Conservation (phyloP, 257 asterid genomes). For the Lithospermum erythrorhizon region DNA sequence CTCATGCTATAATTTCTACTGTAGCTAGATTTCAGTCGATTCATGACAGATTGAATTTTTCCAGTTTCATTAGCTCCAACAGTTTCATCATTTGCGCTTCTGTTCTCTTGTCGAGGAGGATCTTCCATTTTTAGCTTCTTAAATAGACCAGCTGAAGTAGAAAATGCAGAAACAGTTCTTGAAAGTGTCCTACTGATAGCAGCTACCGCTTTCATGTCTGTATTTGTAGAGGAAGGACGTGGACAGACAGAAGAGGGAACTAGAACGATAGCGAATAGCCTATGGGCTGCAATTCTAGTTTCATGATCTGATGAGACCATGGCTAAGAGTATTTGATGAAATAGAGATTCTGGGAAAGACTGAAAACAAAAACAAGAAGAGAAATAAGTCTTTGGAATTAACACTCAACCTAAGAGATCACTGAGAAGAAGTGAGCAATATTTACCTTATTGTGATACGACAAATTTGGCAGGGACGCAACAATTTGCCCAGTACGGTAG, state of each 20-base stretch:
- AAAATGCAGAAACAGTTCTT: constrained; percentile 85
- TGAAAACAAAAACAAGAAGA: constrained; percentile 20
- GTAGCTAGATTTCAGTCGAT: constrained; percentile 47
- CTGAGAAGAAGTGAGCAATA: neutral
- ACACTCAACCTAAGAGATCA: neutral
- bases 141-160: constrained; percentile 91
- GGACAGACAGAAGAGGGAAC: constrained; percentile 92
- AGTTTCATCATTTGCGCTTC: constrained; percentile 15
- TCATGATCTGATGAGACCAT: constrained; percentile 93
- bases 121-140: constrained; percentile 56
- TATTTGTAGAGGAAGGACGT: constrained; percentile 21
- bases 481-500: constrained; percentile 70
- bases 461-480: constrained; percentile 63
- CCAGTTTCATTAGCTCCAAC: constrained; percentile 35
- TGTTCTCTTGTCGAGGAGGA: constrained; percentile 23
- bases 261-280: constrained; percentile 79
- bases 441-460: constrained; percentile 69
- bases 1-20: constrained; percentile 31
- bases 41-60: constrained; percentile 36
- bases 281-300: constrained; percentile 88
- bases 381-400: neutral
- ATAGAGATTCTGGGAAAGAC: constrained; percentile 94
- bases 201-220: constrained; percentile 25
- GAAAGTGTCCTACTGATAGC: constrained; percentile 76
- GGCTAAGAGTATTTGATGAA: constrained; percentile 89